Conservation (phyloP, 139 green algal genomes). For the Ostreobium quekettii region DNA sequence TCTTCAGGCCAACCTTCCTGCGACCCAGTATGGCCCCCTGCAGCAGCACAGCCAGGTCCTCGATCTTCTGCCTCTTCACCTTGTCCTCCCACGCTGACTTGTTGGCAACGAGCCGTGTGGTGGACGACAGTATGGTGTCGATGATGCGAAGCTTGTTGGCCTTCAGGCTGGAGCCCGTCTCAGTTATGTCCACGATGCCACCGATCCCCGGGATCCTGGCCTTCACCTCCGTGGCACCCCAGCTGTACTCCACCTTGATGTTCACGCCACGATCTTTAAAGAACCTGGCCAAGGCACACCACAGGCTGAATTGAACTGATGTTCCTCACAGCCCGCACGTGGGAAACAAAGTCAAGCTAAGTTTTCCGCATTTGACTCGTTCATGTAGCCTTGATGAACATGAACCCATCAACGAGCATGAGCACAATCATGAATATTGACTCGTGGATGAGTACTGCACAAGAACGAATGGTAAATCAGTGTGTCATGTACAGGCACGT, state of each 20-base stretch:
- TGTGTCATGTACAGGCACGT: no score
- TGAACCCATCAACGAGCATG: no score
- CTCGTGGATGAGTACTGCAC: no score
- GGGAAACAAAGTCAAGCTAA: no score
- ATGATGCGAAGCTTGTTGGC: conserved; percentile 35
- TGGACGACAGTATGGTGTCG: conserved; percentile 28
- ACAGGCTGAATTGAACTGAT: no score
- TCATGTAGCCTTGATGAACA: no score
- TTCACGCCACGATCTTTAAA: conserved; percentile 29
- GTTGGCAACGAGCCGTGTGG: conserved; percentile 33
- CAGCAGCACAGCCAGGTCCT: conserved; percentile 31
- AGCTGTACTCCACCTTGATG: conserved; percentile 33
- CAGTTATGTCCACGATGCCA: conserved; percentile 36
- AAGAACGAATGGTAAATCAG: no score
- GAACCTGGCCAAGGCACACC: no score
- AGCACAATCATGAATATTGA: no score
- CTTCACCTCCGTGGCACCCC: conserved; percentile 38
- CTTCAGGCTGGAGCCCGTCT: conserved; percentile 28
- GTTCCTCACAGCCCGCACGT: no score
- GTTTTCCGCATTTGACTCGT: no score
- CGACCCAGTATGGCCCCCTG: conserved; percentile 26
- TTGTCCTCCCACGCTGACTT: conserved; percentile 27
- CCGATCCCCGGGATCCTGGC: conserved; percentile 28
- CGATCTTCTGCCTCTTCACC: conserved; percentile 31
- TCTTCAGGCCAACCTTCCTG: conserved; percentile 31